phyloP scores from a whole-genome alignment of 2,329 filamentous ascomycete genomes.

The Neoscytalidium dimidiatum region DNA sequence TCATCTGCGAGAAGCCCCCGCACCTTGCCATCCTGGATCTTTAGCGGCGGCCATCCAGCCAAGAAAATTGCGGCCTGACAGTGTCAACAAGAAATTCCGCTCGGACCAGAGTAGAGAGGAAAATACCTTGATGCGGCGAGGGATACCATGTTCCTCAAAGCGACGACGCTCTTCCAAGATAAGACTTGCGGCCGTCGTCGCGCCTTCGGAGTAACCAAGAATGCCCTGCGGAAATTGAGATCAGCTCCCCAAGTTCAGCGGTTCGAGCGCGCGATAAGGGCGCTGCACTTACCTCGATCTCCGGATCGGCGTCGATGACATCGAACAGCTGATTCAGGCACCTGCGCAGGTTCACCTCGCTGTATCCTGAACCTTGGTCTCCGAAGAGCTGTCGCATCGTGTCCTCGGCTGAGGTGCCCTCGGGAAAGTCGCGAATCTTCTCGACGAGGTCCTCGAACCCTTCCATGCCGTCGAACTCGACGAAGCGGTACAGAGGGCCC shows the following conservation, averaged over 20 bases:
- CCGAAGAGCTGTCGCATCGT: conserved; percentile 56
- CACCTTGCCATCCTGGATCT: conserved; percentile 29
- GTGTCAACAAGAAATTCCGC: not conserved
- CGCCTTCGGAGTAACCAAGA: conserved; percentile 63
- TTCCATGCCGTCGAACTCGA: conserved; percentile 43
- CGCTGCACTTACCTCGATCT: conserved; percentile 1
- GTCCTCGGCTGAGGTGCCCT: conserved; percentile 56
- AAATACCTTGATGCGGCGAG: conserved; percentile 18
- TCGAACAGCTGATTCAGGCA: conserved; percentile 40
- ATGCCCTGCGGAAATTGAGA: conserved; percentile 51
- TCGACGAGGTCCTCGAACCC: conserved; percentile 50
- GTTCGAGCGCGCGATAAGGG: not conserved
- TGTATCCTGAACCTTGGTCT: conserved; percentile 34
- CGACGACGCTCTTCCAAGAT: conserved; percentile 52
- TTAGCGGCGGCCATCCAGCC: conserved; percentile 48
- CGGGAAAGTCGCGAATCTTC: conserved; percentile 57
- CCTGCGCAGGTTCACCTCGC: conserved; percentile 26
- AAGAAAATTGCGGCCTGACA: conserved; percentile 52
- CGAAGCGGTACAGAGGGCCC: conserved; percentile 59
- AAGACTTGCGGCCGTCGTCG: conserved; percentile 55
- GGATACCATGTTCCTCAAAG: conserved; percentile 36
- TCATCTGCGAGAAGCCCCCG: conserved; percentile 42
- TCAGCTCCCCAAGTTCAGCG: not conserved
- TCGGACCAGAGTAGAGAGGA: too few relatives aligned
- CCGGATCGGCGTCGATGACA: conserved; percentile 48